Percentiles rank a stretch among this genome's conserved stretches.
These are phyloP conservation scores for Penicillium lagena DNA, from an alignment of 495 filamentous ascomycete genomes.

Conservation along the genomic window DNA sequence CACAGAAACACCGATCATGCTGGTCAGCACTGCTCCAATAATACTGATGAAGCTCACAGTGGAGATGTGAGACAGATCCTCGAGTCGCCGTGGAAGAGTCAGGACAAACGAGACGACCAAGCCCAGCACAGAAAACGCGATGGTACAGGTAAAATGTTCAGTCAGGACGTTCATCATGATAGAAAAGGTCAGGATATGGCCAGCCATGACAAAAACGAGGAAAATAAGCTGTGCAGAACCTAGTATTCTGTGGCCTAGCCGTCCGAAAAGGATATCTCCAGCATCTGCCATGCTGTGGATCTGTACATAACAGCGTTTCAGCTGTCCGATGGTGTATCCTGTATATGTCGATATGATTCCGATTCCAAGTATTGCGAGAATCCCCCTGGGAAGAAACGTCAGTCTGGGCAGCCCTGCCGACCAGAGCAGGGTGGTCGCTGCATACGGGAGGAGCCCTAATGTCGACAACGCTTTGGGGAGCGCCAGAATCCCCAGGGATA, in stretches of 20 bases:
- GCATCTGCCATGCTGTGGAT: constrained; percentile 64
- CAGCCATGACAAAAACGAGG: constrained; percentile 65
- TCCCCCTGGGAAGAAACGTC: constrained; percentile 31
- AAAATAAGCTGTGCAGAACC: constrained; percentile 54
- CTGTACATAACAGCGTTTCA: constrained; percentile 57
- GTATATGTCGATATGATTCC: constrained; percentile 67
- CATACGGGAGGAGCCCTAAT: constrained; percentile 50
- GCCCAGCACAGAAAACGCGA: constrained; percentile 56
- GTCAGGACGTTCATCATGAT: constrained; percentile 64
- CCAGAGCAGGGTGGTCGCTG: constrained; percentile 46
- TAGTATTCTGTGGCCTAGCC: constrained; percentile 50
- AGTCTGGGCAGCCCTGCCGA: constrained; percentile 42
- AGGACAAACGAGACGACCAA: constrained; percentile 51
- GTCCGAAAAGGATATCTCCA: constrained; percentile 52
- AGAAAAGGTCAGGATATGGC: constrained; percentile 63
- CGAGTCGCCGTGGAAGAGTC: constrained; percentile 55
- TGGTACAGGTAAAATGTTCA: constrained; percentile 53
- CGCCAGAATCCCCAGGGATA: constrained; percentile 55
- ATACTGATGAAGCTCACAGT: constrained; percentile 58
- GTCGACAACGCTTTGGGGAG: constrained; percentile 51
- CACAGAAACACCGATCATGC: constrained; percentile 55
- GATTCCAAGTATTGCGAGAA: constrained; percentile 51
- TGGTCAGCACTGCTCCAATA: constrained; percentile 54
- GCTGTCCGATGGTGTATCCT: constrained; percentile 61
- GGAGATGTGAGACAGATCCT: constrained; percentile 48